Evolutionary conservation across 2,329 filamentous ascomycete genomes (phyloP).

Genomic region (Penicillium carneum): DNA sequence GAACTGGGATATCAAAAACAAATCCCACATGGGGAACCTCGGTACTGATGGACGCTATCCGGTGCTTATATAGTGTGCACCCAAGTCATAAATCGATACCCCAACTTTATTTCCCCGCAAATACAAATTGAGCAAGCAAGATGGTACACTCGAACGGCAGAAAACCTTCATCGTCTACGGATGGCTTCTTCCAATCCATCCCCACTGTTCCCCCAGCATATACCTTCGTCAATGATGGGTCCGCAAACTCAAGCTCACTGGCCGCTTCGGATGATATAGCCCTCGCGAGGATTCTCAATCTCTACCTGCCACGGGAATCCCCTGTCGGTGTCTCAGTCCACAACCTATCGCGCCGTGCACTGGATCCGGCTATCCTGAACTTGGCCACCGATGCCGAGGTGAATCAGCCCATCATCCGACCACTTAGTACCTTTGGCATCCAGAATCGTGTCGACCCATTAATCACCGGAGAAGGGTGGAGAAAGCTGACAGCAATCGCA

Average conservation of each 20-base stretch:
- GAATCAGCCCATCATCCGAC: not conserved
- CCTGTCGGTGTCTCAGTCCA: not conserved
- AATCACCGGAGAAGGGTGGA: not conserved
- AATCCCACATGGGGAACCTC: too few species aligned
- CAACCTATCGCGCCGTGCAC: not conserved
- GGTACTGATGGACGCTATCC: too few species aligned
- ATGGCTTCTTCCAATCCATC: too few species aligned
- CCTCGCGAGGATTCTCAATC: not conserved
- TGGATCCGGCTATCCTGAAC: not conserved
- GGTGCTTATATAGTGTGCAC: too few species aligned
- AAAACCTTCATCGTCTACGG: too few species aligned
- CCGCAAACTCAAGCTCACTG: not conserved
- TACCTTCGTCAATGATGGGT: not conserved
- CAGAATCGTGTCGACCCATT: not conserved
- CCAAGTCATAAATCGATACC: too few species aligned
- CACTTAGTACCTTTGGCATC: not conserved
- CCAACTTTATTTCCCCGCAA: too few species aligned
- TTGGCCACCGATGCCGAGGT: not conserved
- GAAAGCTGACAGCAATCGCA: not conserved
- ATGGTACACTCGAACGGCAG: too few species aligned
- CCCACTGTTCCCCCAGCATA: not conserved
- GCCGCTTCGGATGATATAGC: not conserved
- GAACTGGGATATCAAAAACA: too few species aligned
- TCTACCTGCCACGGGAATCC: not conserved
- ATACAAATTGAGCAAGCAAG: too few species aligned